These are phyloP conservation scores for Panicum hallii DNA, from an alignment of 202 grass and related monocot genomes.

Conservation along the genomic window DNA sequence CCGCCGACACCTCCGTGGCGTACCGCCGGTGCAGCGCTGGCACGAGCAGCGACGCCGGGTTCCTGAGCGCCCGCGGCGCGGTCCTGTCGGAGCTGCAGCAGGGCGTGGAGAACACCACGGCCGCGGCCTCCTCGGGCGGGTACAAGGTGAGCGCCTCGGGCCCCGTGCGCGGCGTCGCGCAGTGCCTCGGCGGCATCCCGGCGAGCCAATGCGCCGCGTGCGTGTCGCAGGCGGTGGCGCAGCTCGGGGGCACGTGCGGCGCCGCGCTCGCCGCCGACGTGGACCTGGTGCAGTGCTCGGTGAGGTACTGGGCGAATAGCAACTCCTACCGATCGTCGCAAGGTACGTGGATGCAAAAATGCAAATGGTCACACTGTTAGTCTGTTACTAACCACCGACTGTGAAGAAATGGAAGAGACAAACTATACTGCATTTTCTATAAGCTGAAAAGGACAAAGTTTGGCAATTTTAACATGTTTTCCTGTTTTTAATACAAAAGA, in stretches of 20 bases:
- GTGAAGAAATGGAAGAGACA: not conserved
- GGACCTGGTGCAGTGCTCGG: constrained; percentile 82
- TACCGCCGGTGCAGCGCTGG: constrained; percentile 79
- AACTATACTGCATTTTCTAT: not conserved
- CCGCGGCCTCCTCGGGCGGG: constrained; percentile 17
- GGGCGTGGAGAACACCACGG: not conserved
- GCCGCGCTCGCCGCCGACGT: constrained; percentile 73
- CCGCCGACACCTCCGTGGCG: constrained; percentile 54
- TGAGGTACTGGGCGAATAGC: constrained; percentile 76
- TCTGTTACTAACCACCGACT: not conserved
- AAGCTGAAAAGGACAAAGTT: not conserved
- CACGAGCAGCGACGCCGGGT: constrained; percentile 63
- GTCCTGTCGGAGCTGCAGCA: constrained; percentile 68
- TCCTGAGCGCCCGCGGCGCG: constrained; percentile 61
- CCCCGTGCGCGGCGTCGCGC: constrained; percentile 64
- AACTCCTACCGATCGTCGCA: constrained; percentile 54
- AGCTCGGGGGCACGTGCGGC: constrained; percentile 67
- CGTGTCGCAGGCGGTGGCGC: constrained; percentile 71
- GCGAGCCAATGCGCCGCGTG: constrained; percentile 60
- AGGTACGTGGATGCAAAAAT: constrained; percentile 42
- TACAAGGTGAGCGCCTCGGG: constrained; percentile 66
- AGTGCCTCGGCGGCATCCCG: constrained; percentile 72
- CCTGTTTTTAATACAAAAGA: not conserved
- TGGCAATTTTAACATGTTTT: not conserved
- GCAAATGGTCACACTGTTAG: not conserved